Evolutionary conservation across 805 yeast genomes (phyloP), one percentile per base, ranked within the genome.

Genomic region (Pichia thaimueangensis): DNA sequence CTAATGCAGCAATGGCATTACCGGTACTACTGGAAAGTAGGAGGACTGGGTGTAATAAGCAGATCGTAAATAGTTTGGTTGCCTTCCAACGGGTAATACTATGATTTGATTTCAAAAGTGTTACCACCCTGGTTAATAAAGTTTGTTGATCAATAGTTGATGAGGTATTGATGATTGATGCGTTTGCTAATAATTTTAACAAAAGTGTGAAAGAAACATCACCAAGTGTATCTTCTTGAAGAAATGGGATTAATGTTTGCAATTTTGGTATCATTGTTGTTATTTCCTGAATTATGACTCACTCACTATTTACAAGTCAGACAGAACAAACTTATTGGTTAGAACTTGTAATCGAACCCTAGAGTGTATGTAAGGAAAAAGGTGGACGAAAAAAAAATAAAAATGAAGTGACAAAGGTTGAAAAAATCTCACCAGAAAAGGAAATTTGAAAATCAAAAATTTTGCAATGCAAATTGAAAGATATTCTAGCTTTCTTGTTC

Each of bases 1-100:
- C 49, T 25, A 76, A 57, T 30, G 65, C 66, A 32, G 55, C 56
- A 31, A 76, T 52, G 35, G 72, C 60, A 20, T 57, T 57, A 5
- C 54, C 51, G 2, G 78, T 76, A 39, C 71, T 68, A 25, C 52
- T 51, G 13, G 75, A 65, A 35, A 74, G 54, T 55, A 43, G 58
- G 61, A 17, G 53, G 28, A 21, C 50, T 45, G 37, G 79, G 24
- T 48, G 51, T 12, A 21, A 13, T 10, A 43, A 21, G 29, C 47
- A 55, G 0, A 78, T 76, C 30, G 65, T 61, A 12, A 47, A 27
- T 6, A 78, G 49, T 50, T 74, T 76, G 28, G 78, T 69, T 6
- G 82, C 86, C 48, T 76, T 69, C 85, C 86, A 80, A 42, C 74
- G 67, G 36, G 63, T 59, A 37, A 59, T 65, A n/a, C 68, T 65